Conservation (phyloP, 257 asterid genomes). For the Salvia miltiorrhiza region DNA sequence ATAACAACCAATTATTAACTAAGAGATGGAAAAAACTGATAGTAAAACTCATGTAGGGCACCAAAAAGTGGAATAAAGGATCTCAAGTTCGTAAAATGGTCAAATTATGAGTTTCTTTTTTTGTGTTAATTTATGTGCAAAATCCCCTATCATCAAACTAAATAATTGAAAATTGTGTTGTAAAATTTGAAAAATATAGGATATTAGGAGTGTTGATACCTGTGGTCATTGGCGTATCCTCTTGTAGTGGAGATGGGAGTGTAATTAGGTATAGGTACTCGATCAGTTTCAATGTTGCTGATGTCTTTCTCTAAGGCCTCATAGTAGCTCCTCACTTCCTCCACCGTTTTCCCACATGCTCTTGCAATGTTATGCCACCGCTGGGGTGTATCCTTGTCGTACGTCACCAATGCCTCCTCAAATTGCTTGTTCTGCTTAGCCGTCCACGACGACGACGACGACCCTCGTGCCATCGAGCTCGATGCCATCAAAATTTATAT, state of each 20-base stretch:
- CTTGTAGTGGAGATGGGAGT: not conserved
- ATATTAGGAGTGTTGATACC: no score
- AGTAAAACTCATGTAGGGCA: no score
- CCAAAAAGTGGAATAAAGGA: no score
- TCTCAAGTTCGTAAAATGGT: no score
- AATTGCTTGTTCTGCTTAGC: constrained; percentile 41
- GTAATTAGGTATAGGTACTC: constrained; percentile 41
- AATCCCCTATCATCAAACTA: no score
- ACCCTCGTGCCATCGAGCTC: constrained; percentile 14
- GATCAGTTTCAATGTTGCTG: constrained; percentile 36
- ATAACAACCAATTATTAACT: no score
- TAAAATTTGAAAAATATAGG: no score
- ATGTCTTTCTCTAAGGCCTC: constrained; percentile 41
- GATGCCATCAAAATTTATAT: not conserved
- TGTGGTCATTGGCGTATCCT: constrained; percentile 25
- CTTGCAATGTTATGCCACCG: constrained; percentile 42
- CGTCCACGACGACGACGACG: constrained; percentile 33
- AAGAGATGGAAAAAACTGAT: no score
- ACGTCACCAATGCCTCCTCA: constrained; percentile 36
- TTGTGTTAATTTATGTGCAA: no score
- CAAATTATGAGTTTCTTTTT: no score
- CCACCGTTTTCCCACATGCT: constrained; percentile 29
- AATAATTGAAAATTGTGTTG: no score
- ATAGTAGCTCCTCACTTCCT: constrained; percentile 41
- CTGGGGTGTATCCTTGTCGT: constrained; percentile 34